A percentile compares a stretch with the other conserved stretches of the same genome.
Evolutionary conservation across 306 rosid species (phyloP).

Genomic region (Gleditsia sinensis): DNA sequence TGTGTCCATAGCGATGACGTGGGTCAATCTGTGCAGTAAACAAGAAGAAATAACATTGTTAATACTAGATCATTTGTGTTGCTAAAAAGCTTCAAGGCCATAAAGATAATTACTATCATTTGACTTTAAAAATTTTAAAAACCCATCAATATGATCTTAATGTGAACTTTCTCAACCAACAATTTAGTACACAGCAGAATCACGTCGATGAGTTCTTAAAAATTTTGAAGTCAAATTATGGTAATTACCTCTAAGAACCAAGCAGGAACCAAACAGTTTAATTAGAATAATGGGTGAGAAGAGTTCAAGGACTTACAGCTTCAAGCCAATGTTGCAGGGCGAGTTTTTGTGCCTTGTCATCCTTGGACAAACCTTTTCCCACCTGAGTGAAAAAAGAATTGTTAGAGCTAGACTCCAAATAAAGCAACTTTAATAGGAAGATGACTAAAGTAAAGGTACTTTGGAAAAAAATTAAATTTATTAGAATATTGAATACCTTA

Average conservation of each 20-base stretch:
- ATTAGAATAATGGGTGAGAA: neutral
- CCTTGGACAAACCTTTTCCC: conserved; percentile 81
- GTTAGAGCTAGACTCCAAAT: conserved; percentile 8
- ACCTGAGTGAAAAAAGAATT: conserved; percentile 40
- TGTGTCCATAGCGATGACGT: conserved; percentile 96
- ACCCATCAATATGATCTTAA: no score
- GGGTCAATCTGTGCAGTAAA: conserved; percentile 73
- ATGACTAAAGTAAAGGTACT: neutral
- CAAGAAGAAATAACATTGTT: neutral
- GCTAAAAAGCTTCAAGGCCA: neutral
- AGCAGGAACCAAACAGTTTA: no score
- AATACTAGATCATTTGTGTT: neutral
- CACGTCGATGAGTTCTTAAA: no score
- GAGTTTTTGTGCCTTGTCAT: conserved; percentile 79
- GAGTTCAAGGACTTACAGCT: conserved; percentile 56
- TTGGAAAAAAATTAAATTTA: neutral
- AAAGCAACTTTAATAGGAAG: neutral
- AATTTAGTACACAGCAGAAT: no score
- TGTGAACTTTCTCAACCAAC: no score
- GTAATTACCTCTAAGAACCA: no score
- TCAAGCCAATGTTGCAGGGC: conserved; percentile 92
- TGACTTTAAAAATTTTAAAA: no score
- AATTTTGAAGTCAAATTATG: no score
- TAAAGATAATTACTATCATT: no score
- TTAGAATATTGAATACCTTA: conserved; percentile 41